Percentiles rank a stretch among this genome's conserved stretches.
Evolutionary conservation across 305 asterid species (phyloP).

Genomic region (Fraxinus sp.): DNA sequence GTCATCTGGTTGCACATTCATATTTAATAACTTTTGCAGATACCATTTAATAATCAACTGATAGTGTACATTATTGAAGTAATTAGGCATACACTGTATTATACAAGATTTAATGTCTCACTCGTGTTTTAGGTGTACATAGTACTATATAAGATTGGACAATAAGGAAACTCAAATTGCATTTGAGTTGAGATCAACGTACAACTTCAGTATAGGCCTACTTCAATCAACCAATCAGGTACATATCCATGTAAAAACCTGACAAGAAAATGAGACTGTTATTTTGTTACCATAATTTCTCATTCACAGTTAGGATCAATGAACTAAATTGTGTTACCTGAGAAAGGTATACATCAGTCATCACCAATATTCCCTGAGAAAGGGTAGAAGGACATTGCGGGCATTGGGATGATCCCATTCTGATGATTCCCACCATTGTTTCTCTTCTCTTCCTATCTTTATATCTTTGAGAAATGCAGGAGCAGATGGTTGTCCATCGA

Average conservation of each 20-base stretch:
- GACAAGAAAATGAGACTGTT: background rate
- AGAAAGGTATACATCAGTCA: background rate
- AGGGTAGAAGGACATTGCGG: background rate
- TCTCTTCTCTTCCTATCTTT: background rate
- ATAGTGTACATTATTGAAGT: background rate
- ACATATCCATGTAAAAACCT: background rate
- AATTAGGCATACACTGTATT: background rate
- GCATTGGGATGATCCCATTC: background rate
- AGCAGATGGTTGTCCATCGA: background rate
- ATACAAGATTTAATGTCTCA: background rate
- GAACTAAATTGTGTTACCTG: background rate
- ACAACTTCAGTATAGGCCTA: background rate
- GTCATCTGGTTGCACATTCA: background rate
- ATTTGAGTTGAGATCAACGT: background rate
- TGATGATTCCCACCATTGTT: background rate
- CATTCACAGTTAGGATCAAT: background rate
- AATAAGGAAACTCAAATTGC: background rate
- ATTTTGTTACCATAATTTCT: background rate
- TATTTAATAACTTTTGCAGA: background rate
- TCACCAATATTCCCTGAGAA: background rate
- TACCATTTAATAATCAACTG: background rate
- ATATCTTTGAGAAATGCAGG: background rate
- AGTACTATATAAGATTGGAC: background rate
- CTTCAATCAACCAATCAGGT: background rate
- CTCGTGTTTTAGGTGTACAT: background rate